A percentile compares a stretch with the other conserved stretches of the same genome.
phyloP scores from a whole-genome alignment of 2,329 filamentous ascomycete genomes.

The Penicillium brevicompactum region DNA sequence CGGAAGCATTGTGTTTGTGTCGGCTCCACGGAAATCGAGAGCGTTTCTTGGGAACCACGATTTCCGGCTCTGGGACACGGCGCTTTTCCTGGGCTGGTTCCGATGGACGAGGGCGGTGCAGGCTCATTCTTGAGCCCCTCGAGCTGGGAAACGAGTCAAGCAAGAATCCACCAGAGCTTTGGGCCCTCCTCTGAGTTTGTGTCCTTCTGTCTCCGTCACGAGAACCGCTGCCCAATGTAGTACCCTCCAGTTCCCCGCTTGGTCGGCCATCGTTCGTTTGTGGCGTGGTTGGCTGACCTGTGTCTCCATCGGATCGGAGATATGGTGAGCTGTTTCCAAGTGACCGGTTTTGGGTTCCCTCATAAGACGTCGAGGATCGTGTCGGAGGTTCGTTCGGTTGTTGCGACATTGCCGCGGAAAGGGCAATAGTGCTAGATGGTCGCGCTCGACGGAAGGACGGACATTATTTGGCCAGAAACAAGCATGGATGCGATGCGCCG shows the following conservation, averaged over 20 bases:
- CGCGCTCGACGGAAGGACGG: conserved; percentile 23
- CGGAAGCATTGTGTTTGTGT: conserved; percentile 34
- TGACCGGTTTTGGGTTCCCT: conserved; percentile 3
- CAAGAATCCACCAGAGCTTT: conserved; percentile 47
- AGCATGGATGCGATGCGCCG: conserved; percentile 23
- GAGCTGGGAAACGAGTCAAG: conserved; percentile 43
- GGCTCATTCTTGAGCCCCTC: conserved; percentile 27
- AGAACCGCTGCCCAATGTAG: conserved; percentile 39
- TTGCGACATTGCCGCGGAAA: conserved; percentile 25
- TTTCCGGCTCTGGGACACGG: conserved; percentile 38
- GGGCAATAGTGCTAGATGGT: conserved; percentile 22
- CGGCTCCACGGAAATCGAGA: conserved; percentile 38
- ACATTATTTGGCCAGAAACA: conserved; percentile 16
- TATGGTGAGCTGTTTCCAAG: conserved; percentile 2
- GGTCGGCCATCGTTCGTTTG: conserved; percentile 32
- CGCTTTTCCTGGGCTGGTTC: conserved; percentile 42
- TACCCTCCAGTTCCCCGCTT: conserved; percentile 40
- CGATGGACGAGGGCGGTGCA: conserved; percentile 26
- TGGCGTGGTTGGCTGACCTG: conserved; percentile 17
- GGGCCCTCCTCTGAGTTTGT: conserved; percentile 27
- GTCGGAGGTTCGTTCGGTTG: conserved; percentile 18
- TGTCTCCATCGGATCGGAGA: conserved; percentile 19
- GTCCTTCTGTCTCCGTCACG: conserved; percentile 34
- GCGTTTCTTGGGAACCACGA: conserved; percentile 38
- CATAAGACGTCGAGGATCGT: conserved; percentile 20